Conservation (phyloP, 2,329 filamentous ascomycete genomes). For the Calycina herbarum region DNA sequence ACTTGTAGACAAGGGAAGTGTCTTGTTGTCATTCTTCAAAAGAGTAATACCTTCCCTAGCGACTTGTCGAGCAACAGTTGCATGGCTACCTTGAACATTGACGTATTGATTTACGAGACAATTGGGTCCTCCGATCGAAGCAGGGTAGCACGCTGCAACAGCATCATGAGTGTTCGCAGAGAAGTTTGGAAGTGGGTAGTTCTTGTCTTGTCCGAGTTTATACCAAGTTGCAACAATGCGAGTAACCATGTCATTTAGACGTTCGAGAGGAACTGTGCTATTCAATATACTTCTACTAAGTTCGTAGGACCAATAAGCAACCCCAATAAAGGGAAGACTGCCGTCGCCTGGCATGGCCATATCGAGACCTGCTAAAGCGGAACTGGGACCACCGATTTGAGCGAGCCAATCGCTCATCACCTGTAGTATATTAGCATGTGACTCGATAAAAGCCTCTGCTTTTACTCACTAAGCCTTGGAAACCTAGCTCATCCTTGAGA, state of each 20-base stretch:
- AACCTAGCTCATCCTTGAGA: slow-evolving; percentile 72
- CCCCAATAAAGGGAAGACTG: slow-evolving; percentile 50
- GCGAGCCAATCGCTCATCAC: slow-evolving; percentile 71
- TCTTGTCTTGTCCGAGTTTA: slow-evolving; percentile 57
- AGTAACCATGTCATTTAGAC: slow-evolving; percentile 58
- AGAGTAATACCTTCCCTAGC: slow-evolving; percentile 57
- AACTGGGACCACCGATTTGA: slow-evolving; percentile 59
- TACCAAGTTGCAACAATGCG: slow-evolving; percentile 61
- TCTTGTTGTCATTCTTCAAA: slow-evolving; percentile 62
- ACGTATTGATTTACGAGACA: slow-evolving; percentile 72
- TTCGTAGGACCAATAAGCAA: slow-evolving; percentile 53
- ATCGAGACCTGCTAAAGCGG: slow-evolving; percentile 63
- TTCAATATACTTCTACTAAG: slow-evolving; percentile 56
- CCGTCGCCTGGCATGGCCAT: slow-evolving; percentile 70
- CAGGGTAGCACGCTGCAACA: slow-evolving; percentile 57
- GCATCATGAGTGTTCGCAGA: slow-evolving; percentile 57
- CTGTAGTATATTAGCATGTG: background rate
- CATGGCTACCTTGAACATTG: slow-evolving; percentile 54
- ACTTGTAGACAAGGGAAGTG: slow-evolving; percentile 47
- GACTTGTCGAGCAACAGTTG: slow-evolving; percentile 49
- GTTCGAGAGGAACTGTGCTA: slow-evolving; percentile 54
- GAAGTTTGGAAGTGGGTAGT: slow-evolving; percentile 58
- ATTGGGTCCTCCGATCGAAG: slow-evolving; percentile 56
- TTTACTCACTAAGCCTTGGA: slow-evolving; percentile 53
- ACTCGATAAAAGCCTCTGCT: background rate